Percentiles rank a stretch among this genome's conserved stretches.
Evolutionary conservation across 306 rosid species (phyloP).

Genomic region (Ormosia semicastrata): DNA sequence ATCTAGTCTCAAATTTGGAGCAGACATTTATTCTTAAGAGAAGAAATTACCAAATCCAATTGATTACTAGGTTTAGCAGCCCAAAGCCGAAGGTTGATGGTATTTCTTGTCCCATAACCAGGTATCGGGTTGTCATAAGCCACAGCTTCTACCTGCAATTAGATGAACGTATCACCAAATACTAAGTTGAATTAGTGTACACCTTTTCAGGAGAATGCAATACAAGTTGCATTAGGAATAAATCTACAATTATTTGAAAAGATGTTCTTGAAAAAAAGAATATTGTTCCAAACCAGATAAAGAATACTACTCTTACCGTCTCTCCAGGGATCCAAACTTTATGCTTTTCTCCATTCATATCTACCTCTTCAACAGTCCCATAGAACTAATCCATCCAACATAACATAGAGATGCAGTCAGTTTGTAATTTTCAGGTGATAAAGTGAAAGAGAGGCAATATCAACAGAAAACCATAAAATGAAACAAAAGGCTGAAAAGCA

Average conservation of each 20-base stretch:
- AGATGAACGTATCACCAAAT: conserved; percentile 21
- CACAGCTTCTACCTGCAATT: conserved; percentile 72
- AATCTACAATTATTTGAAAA: conserved; percentile 2
- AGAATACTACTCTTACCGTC: conserved; percentile 45
- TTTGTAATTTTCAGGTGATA: conserved; percentile 25
- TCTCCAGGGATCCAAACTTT: conserved; percentile 72
- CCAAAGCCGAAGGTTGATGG: conserved; percentile 77
- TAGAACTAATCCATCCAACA: conserved; percentile 56
- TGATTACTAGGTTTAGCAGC: conserved; percentile 73
- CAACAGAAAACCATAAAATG: not conserved
- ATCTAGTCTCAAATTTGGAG: not conserved
- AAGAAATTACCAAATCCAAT: conserved; percentile 55
- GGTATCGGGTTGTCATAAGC: conserved; percentile 84
- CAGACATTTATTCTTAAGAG: not conserved
- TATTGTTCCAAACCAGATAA: conserved; percentile 24
- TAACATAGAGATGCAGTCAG: conserved; percentile 31
- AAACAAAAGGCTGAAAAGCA: conserved; percentile 16
- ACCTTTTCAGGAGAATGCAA: conserved; percentile 25
- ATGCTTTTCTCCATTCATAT: conserved; percentile 40
- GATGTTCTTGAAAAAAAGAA: not conserved
- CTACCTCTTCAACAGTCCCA: conserved; percentile 60
- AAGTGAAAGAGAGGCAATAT: conserved; percentile 10
- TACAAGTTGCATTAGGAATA: conserved; percentile 1
- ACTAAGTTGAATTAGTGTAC: conserved; percentile 23
- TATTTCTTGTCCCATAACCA: conserved; percentile 76